Conservation (phyloP, 1,284 basidiomycete genomes). For the Macrocybe sp. region DNA sequence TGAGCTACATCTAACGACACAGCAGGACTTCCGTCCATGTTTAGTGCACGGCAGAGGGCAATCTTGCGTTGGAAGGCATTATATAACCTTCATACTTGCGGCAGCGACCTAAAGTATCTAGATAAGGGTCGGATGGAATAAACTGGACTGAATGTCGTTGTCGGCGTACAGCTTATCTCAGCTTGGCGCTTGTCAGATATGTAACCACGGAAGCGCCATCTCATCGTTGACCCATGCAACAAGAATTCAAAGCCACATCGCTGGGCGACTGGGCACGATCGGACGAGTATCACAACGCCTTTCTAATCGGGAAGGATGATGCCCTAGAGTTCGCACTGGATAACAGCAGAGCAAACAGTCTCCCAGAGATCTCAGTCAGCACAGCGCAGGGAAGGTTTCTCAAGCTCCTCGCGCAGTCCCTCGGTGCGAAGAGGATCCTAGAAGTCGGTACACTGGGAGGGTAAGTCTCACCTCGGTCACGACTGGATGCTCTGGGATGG, state of each 20-base stretch:
- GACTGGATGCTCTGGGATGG: neutral
- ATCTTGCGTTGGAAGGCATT: too few species aligned
- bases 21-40: too few species aligned
- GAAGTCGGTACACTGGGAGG: slow-evolving; percentile 63
- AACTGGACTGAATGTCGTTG: too few species aligned
- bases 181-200: too few species aligned
- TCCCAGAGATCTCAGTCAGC: slow-evolving; percentile 51
- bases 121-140: too few species aligned
- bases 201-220: too few species aligned
- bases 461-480: slow-evolving; percentile 25
- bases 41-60: too few species aligned
- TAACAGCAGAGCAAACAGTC: slow-evolving; percentile 37
- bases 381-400: slow-evolving; percentile 54
- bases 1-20: too few species aligned
- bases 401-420: slow-evolving; percentile 41
- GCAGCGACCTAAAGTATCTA: too few species aligned
- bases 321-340: slow-evolving; percentile 37
- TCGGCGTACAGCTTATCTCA: too few species aligned
- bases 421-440: slow-evolving; percentile 46
- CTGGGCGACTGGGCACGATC: slow-evolving; percentile 43
- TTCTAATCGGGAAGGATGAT: slow-evolving; percentile 41
- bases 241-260: slow-evolving; percentile 16
- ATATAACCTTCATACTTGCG: too few species aligned
- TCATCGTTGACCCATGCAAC: slow-evolving; percentile 6
- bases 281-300: slow-evolving; percentile 53